Evolutionary conservation across 2,329 filamentous ascomycete genomes (phyloP).

Genomic region (Colletotrichum sp.): DNA sequence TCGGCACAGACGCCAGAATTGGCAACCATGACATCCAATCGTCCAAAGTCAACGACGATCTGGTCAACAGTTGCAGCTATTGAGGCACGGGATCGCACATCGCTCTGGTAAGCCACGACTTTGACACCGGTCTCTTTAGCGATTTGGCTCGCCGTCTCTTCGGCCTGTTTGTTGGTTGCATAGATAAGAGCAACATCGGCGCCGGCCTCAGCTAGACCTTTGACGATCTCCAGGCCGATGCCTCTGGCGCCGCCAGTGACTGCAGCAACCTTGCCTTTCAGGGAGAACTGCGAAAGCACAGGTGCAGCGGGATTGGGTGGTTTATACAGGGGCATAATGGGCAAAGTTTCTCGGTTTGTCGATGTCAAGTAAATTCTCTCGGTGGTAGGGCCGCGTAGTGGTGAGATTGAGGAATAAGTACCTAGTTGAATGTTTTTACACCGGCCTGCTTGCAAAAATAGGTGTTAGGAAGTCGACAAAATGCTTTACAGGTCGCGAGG

Average conservation of each 20-base stretch:
- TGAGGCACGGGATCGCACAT: not conserved
- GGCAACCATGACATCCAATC: conserved; percentile 29
- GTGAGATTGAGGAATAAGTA: not conserved
- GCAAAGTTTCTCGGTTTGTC: not conserved
- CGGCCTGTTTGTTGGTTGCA: not conserved
- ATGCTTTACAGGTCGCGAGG: not conserved
- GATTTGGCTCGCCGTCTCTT: not conserved
- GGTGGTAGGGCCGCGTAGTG: not conserved
- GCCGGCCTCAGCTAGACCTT: not conserved
- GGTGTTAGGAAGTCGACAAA: not conserved
- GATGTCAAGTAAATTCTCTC: not conserved
- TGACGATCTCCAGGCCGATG: conserved; percentile 8
- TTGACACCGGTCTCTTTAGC: not conserved
- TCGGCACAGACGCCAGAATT: conserved; percentile 30
- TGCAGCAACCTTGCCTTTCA: conserved; percentile 9
- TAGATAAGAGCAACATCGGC: conserved; percentile 11
- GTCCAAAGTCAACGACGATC: not conserved
- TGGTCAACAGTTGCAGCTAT: not conserved
- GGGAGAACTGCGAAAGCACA: not conserved
- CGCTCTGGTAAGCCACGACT: not conserved
- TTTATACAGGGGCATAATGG: not conserved
- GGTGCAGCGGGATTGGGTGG: not conserved
- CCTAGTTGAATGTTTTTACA: not conserved
- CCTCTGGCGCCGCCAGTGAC: conserved; percentile 12
- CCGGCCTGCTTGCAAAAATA: not conserved